Conservation (phyloP, 768 basidiomycete species). For the Terana coerulea region DNA sequence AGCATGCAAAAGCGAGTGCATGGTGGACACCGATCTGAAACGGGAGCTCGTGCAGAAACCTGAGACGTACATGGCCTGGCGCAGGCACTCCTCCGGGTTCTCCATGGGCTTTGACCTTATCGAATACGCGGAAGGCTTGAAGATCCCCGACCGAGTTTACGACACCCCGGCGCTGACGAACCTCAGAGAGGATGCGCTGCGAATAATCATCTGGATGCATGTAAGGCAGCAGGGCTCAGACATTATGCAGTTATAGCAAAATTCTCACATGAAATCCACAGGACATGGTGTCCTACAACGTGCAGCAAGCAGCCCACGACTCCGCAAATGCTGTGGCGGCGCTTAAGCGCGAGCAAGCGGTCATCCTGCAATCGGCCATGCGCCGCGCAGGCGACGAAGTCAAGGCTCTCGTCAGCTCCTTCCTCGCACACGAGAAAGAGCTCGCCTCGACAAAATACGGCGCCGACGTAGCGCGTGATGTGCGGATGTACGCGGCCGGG, state of each 20-base stretch:
- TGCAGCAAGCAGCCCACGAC: constrained; percentile 34
- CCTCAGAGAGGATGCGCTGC: constrained; percentile 39
- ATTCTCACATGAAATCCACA: constrained; percentile 26
- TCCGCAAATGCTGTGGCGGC: constrained; percentile 46
- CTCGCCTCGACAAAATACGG: constrained; percentile 5
- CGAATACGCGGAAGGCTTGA: constrained; percentile 47
- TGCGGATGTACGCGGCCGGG: constrained; percentile 41
- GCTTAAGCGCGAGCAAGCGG: constrained; percentile 39
- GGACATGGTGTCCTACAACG: constrained; percentile 60
- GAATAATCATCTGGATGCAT: constrained; percentile 51
- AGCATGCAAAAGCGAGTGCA: constrained; percentile 28
- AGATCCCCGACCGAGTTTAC: constrained; percentile 29
- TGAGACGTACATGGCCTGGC: constrained; percentile 17
- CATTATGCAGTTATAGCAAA: too few species aligned
- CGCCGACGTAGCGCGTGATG: constrained; percentile 23
- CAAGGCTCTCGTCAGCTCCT: constrained; percentile 34
- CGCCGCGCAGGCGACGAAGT: constrained; percentile 37
- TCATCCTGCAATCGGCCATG: constrained; percentile 49
- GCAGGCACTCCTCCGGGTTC: constrained; percentile 44
- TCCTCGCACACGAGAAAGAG: constrained; percentile 22
- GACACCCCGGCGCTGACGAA: constrained; percentile 26
- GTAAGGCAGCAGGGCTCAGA: constrained; percentile 35
- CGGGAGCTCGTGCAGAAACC: neutral
- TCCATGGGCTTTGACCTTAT: constrained; percentile 49
- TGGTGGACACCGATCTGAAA: constrained; percentile 26